A percentile compares a stretch with the other conserved stretches of the same genome.
Conservation (phyloP, 108 stramenopile species). For the Nitzschia inconspicua region DNA sequence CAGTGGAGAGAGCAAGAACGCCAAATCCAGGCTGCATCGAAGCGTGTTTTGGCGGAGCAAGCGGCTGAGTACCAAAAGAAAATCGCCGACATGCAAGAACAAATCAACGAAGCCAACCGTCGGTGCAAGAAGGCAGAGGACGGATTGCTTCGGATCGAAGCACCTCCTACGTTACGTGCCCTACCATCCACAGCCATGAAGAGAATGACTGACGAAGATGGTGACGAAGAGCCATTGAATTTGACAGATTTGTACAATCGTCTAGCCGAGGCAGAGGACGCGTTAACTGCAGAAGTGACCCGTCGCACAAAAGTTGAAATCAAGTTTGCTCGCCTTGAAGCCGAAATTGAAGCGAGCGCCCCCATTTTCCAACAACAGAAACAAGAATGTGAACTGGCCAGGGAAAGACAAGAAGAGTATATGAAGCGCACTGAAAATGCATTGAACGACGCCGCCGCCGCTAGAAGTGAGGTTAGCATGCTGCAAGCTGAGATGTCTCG, state of each 20-base stretch:
- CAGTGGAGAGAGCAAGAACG: constrained; percentile 28
- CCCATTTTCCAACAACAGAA: constrained; percentile 71
- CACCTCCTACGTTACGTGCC: constrained; percentile 12
- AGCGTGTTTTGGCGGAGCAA: constrained; percentile 30
- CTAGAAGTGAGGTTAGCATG: constrained; percentile 53
- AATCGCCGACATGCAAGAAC: constrained; percentile 30
- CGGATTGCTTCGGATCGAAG: constrained; percentile 20
- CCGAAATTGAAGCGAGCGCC: constrained; percentile 68
- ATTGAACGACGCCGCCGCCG: constrained; percentile 50
- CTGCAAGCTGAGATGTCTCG: constrained; percentile 45
- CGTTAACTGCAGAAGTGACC: constrained; percentile 44
- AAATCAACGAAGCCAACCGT: constrained; percentile 38
- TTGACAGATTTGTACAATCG: constrained; percentile 69
- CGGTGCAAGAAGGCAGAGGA: constrained; percentile 31
- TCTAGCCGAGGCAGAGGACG: constrained; percentile 69
- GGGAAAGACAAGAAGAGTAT: constrained; percentile 61
- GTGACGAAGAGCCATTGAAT: constrained; percentile 49
- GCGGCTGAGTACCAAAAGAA: constrained; percentile 44
- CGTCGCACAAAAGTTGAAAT: constrained; percentile 60
- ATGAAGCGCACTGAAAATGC: constrained; percentile 60
- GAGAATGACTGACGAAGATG: constrained; percentile 10
- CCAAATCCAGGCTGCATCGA: constrained; percentile 26
- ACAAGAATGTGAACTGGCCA: constrained; percentile 73
- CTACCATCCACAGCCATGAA: constrained; percentile 12
- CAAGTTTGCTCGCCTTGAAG: constrained; percentile 53